phyloP scores from a whole-genome alignment of 768 basidiomycete species.

The Strobilomyces confusus region DNA sequence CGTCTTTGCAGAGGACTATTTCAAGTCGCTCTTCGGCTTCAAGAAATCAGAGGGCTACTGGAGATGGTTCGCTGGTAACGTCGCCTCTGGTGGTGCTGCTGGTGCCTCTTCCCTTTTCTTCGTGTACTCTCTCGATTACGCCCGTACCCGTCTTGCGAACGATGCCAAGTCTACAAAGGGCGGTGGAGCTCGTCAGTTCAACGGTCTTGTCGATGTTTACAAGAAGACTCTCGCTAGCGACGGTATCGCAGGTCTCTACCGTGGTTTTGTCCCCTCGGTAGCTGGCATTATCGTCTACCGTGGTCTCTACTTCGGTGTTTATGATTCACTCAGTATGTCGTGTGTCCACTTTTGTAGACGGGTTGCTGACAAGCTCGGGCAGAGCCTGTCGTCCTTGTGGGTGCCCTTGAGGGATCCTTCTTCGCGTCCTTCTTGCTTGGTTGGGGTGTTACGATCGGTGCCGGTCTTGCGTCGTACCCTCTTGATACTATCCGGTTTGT shows the following conservation, averaged over 20 bases:
- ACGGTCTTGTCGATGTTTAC: conserved; percentile 97
- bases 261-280: conserved; percentile 98
- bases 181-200: conserved; percentile 95
- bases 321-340: conserved; percentile 85
- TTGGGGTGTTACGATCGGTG: conserved; percentile 99
- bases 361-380: conserved; percentile 19
- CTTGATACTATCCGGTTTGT: conserved; percentile 82
- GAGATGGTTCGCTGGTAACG: conserved; percentile 98
- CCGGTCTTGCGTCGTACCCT: conserved; percentile 97
- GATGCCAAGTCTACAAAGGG: conserved; percentile 95
- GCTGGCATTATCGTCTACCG: conserved; percentile 99
- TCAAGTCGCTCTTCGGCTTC: conserved; percentile 98
- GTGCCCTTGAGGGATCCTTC: conserved; percentile 94
- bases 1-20: conserved; percentile 73
- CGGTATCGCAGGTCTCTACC: conserved; percentile 98
- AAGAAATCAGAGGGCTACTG: conserved; percentile 98
- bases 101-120: conserved; percentile 98
- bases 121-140: conserved; percentile 99
- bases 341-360: conserved; percentile 22
- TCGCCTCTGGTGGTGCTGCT: conserved; percentile 98
- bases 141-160: conserved; percentile 98
- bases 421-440: conserved; percentile 95
- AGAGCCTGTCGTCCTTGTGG: conserved; percentile 97
- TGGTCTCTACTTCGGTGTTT: conserved; percentile 99
- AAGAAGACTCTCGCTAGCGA: conserved; percentile 96